Evolutionary conservation across 1,284 basidiomycete genomes (phyloP).

Genomic region (Cerioporus squamosus): DNA sequence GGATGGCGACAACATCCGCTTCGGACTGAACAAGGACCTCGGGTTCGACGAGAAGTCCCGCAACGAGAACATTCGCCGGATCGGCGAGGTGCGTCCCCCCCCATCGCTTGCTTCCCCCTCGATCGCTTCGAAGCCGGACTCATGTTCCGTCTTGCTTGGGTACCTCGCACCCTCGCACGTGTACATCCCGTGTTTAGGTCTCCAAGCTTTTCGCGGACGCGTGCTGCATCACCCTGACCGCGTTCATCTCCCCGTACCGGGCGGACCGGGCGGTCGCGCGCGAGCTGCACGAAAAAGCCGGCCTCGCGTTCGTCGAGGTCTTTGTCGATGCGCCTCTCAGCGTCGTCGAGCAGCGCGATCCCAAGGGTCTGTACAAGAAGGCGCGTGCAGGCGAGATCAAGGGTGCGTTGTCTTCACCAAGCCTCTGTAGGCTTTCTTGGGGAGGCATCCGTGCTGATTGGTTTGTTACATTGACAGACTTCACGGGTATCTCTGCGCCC

Average conservation of each 20-base stretch:
- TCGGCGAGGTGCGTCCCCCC: slow-evolving; percentile 79
- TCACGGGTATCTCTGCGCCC: slow-evolving; percentile 97
- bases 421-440: too few relatives aligned
- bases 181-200: slow-evolving; percentile 55
- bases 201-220: slow-evolving; percentile 94
- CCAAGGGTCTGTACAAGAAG: slow-evolving; percentile 98
- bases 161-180: too few relatives aligned
- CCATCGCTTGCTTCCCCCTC: too few relatives aligned
- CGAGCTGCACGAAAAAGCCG: slow-evolving; percentile 76
- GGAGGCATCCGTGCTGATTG: too few relatives aligned
- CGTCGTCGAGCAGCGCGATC: slow-evolving; percentile 92
- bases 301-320: slow-evolving; percentile 91
- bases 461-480: slow-evolving; percentile 62
- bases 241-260: slow-evolving; percentile 98
- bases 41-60: slow-evolving; percentile 95
- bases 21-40: slow-evolving; percentile 97
- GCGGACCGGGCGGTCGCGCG: slow-evolving; percentile 88
- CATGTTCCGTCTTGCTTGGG: background rate
- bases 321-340: slow-evolving; percentile 92
- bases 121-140: too few relatives aligned
- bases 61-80: slow-evolving; percentile 97
- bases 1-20: slow-evolving; percentile 97
- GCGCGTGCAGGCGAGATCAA: slow-evolving; percentile 96
- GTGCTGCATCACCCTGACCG: slow-evolving; percentile 86
- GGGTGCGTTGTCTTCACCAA: slow-evolving; percentile 51